These are phyloP conservation scores for Phytophthora boehmeriae DNA, from an alignment of 352 stramenopile genomes.

Conservation along the genomic window DNA sequence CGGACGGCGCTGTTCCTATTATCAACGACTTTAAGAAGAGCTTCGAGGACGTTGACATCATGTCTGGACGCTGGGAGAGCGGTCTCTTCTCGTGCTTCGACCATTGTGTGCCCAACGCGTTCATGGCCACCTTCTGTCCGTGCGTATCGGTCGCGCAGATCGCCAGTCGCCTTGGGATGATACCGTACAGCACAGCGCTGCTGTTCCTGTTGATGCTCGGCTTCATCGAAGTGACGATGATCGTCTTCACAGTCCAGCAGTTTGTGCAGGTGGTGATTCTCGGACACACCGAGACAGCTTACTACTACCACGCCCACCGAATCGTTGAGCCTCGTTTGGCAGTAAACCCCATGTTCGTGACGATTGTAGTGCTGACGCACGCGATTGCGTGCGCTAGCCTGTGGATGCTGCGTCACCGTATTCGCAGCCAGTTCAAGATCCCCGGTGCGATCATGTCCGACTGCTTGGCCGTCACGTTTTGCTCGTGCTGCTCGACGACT, in stretches of 20 bases:
- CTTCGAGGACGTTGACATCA: slow-evolving; percentile 25
- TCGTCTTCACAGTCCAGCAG: slow-evolving; percentile 20
- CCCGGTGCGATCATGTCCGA: slow-evolving; percentile 44
- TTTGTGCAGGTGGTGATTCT: slow-evolving; percentile 26
- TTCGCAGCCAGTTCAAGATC: slow-evolving; percentile 59
- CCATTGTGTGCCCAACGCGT: slow-evolving; percentile 49
- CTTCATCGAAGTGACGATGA: slow-evolving; percentile 15
- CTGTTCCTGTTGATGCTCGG: slow-evolving; percentile 37
- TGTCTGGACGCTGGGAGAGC: slow-evolving; percentile 33
- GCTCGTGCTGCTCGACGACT: slow-evolving; percentile 56
- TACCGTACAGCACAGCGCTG: slow-evolving; percentile 44
- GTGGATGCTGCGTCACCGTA: slow-evolving; percentile 41
- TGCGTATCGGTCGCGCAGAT: slow-evolving; percentile 68
- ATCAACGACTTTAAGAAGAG: slow-evolving; percentile 27
- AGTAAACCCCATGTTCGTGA: slow-evolving; percentile 26
- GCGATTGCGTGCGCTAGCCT: slow-evolving; percentile 28
- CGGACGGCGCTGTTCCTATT: slow-evolving; percentile 15
- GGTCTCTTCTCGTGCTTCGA: slow-evolving; percentile 52
- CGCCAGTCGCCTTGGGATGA: slow-evolving; percentile 47
- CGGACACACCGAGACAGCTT: slow-evolving; percentile 13
- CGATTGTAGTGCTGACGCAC: slow-evolving; percentile 21
- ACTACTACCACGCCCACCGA: slow-evolving; percentile 37
- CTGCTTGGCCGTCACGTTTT: slow-evolving; percentile 42
- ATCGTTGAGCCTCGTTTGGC: slow-evolving; percentile 22
- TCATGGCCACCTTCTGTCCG: slow-evolving; percentile 57